phyloP scores from a whole-genome alignment of 2,329 filamentous ascomycete genomes.

The Beauveria pseudobassiana region DNA sequence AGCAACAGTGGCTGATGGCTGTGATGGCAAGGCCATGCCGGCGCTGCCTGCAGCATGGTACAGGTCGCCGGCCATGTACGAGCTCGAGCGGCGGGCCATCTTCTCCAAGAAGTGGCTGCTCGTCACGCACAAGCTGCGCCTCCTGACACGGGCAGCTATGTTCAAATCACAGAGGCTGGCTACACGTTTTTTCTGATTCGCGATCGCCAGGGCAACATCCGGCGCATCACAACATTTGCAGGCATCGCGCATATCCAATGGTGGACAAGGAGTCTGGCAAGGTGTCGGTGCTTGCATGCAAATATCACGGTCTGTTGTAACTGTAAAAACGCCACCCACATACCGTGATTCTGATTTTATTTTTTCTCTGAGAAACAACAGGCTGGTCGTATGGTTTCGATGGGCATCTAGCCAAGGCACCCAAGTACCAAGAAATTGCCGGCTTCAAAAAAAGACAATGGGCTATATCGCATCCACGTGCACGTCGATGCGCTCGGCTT shows the following conservation, averaged over 20 bases:
- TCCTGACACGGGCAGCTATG: slow-evolving; percentile 15
- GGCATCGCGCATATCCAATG: slow-evolving; percentile 17
- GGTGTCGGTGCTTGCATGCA: slow-evolving; percentile 12
- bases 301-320: slow-evolving; percentile 12
- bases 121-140: slow-evolving; percentile 31
- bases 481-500: slow-evolving; percentile 38
- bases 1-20: background rate
- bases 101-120: slow-evolving; percentile 51
- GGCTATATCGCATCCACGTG: slow-evolving; percentile 38
- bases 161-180: slow-evolving; percentile 16
- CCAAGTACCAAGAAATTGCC: slow-evolving; percentile 31
- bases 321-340: no score
- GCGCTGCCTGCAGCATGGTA: slow-evolving; percentile 21
- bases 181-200: slow-evolving; percentile 18
- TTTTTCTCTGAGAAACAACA: background rate
- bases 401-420: slow-evolving; percentile 37
- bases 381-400: slow-evolving; percentile 38
- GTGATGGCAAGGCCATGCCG: slow-evolving; percentile 9
- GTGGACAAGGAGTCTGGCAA: slow-evolving; percentile 16
- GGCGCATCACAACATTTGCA: slow-evolving; percentile 18
- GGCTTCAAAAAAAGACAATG: slow-evolving; percentile 34
- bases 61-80: slow-evolving; percentile 44
- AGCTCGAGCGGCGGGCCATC: slow-evolving; percentile 49
- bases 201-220: slow-evolving; percentile 16
- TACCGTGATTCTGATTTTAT: background rate